These are phyloP conservation scores for Pichia manshurica DNA, from an alignment of 805 yeast genomes.

Conservation along the genomic window DNA sequence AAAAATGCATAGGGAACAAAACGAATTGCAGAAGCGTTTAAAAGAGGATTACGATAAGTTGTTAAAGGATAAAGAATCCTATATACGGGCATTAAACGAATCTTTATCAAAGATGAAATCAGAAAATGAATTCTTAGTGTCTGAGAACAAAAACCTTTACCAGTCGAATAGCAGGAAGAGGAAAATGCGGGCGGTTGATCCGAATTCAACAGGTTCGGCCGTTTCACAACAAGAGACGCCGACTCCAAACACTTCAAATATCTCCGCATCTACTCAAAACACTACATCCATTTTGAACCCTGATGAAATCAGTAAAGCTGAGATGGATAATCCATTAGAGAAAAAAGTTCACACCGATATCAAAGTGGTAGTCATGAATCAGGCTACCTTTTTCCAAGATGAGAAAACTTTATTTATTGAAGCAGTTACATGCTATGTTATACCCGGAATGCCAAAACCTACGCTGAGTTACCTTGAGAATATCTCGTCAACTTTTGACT, in stretches of 20 bases:
- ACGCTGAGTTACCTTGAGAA: constrained; percentile 32
- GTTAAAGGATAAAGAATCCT: constrained; percentile 21
- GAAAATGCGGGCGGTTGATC: constrained; percentile 13
- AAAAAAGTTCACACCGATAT: neutral
- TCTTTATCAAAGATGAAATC: constrained; percentile 42
- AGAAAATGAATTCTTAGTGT: constrained; percentile 49
- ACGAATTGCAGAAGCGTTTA: constrained; percentile 35
- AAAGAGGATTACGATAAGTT: constrained; percentile 24
- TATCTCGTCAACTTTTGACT: constrained; percentile 29
- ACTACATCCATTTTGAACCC: neutral
- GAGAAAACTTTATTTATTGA: constrained; percentile 39
- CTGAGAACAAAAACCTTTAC: constrained; percentile 38
- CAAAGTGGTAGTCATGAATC: constrained; percentile 25
- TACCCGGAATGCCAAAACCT: constrained; percentile 31
- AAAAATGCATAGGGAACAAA: constrained; percentile 35
- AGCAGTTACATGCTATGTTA: constrained; percentile 28
- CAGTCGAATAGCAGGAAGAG: constrained; percentile 22
- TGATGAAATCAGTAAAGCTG: neutral
- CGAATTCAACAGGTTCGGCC: neutral
- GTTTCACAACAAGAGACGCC: neutral
- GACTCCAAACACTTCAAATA: neutral
- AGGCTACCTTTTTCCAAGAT: constrained; percentile 30
- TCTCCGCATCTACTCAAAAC: constrained; percentile 6
- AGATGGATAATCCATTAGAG: neutral
- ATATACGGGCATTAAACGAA: constrained; percentile 25